phyloP scores from a whole-genome alignment of 2,329 filamentous ascomycete genomes.

The Talaromyces funiculosus region DNA sequence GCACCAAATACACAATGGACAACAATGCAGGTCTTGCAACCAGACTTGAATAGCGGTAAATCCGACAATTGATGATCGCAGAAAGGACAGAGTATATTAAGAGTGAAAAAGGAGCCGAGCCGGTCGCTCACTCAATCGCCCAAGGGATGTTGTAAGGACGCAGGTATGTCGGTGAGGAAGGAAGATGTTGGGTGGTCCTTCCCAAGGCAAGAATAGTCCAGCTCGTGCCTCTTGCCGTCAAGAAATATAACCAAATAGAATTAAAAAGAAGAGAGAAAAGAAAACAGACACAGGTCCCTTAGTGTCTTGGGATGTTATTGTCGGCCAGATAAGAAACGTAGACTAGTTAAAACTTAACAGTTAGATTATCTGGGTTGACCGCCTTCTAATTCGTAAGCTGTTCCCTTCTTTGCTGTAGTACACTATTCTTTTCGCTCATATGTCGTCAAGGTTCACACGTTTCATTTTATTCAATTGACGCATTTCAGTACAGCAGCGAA shows the following conservation, averaged over 20 bases:
- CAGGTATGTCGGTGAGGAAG: conserved; percentile 2
- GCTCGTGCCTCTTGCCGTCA: background rate
- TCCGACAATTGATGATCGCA: background rate
- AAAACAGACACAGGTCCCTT: conserved; percentile 3
- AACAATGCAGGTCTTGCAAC: background rate
- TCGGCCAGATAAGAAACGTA: conserved; percentile 9
- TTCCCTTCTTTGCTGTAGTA: conserved; percentile 1
- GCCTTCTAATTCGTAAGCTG: conserved; percentile 15
- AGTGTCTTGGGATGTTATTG: background rate
- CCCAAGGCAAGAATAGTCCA: background rate
- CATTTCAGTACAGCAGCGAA: background rate
- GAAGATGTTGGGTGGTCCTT: background rate
- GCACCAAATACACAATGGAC: background rate
- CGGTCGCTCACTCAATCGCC: background rate
- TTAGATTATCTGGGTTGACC: background rate
- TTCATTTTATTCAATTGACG: background rate
- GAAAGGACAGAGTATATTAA: background rate
- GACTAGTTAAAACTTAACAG: background rate
- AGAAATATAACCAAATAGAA: background rate
- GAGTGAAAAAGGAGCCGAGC: background rate
- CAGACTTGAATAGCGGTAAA: background rate
- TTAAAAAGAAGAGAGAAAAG: background rate
- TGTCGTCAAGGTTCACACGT: background rate
- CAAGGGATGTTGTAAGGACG: background rate
- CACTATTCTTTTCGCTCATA: background rate